Conservation (phyloP, 2,329 filamentous ascomycete species). For the Colletotrichum siamense region DNA sequence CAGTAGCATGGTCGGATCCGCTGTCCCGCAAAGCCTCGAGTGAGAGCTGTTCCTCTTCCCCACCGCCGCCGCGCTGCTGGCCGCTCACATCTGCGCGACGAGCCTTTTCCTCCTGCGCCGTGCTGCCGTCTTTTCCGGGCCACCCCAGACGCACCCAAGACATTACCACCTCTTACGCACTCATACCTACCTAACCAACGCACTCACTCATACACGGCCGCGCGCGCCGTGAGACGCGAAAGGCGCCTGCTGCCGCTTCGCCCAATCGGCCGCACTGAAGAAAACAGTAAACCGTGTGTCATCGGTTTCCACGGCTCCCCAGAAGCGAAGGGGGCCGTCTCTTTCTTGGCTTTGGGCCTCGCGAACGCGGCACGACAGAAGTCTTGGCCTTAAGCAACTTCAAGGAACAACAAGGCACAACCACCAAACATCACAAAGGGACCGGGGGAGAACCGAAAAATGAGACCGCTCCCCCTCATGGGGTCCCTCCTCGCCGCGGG, state of each 20-base stretch:
- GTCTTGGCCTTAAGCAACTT: not conserved
- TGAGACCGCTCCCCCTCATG: conserved; percentile 16
- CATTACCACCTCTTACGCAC: not conserved
- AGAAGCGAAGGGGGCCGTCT: not conserved
- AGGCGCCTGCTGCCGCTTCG: not conserved
- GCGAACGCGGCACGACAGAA: not conserved
- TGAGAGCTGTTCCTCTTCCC: not conserved
- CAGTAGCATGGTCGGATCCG: not conserved
- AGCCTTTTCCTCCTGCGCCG: not conserved
- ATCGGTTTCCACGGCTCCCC: not conserved
- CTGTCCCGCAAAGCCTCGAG: not conserved
- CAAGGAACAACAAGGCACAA: not conserved
- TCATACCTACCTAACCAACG: not conserved
- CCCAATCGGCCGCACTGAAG: not conserved
- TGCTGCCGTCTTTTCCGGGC: not conserved
- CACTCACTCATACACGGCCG: not conserved
- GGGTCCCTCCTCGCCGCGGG: conserved; percentile 14
- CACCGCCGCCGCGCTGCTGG: conserved; percentile 1
- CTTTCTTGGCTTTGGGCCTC: not conserved
- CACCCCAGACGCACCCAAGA: not conserved
- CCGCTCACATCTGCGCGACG: not conserved
- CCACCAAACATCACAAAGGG: not conserved
- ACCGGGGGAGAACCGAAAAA: not conserved
- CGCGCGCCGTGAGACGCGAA: not conserved
- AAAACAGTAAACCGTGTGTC: not conserved